phyloP scores from a whole-genome alignment of 176 grass and related monocot genomes.

The Zoysia pacifica region DNA sequence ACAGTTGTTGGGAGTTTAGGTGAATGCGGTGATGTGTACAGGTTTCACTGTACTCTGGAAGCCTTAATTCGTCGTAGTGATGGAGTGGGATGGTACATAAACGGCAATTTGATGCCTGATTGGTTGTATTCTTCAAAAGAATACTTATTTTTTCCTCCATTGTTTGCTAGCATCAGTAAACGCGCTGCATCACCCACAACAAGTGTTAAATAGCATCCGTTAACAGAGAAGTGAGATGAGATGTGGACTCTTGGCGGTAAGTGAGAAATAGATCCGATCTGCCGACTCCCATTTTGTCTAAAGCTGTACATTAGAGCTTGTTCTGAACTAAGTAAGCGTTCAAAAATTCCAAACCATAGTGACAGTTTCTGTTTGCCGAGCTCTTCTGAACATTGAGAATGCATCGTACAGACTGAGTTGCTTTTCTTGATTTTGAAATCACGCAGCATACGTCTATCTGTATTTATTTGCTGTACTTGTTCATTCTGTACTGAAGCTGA shows the following conservation, averaged over 20 bases:
- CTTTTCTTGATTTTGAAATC: constrained; percentile 12
- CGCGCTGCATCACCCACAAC: constrained; percentile 5
- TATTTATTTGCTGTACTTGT: constrained; percentile 7
- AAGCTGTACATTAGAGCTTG: not conserved
- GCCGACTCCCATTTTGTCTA: not conserved
- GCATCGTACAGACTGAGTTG: not conserved
- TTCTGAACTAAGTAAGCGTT: not conserved
- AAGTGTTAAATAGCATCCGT: not conserved
- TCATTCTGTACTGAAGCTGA: constrained; percentile 26
- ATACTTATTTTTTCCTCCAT: not conserved
- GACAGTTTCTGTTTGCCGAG: not conserved
- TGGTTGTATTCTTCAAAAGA: constrained; percentile 7
- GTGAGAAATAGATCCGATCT: constrained; percentile 36
- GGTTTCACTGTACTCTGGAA: not conserved
- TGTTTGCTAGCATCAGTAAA: constrained; percentile 19
- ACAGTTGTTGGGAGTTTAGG: constrained; percentile 30
- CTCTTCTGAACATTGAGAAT: constrained; percentile 1
- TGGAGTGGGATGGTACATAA: constrained; percentile 19
- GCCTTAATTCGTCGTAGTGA: constrained; percentile 8
- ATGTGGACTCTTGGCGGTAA: not conserved
- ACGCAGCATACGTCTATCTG: not conserved
- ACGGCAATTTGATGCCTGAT: constrained; percentile 1
- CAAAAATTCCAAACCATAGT: not conserved
- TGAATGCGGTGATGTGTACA: constrained; percentile 16
- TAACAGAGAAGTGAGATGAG: not conserved